Evolutionary conservation across 768 basidiomycete genomes (phyloP).

Genomic region (Auriscalpium microsporum): DNA sequence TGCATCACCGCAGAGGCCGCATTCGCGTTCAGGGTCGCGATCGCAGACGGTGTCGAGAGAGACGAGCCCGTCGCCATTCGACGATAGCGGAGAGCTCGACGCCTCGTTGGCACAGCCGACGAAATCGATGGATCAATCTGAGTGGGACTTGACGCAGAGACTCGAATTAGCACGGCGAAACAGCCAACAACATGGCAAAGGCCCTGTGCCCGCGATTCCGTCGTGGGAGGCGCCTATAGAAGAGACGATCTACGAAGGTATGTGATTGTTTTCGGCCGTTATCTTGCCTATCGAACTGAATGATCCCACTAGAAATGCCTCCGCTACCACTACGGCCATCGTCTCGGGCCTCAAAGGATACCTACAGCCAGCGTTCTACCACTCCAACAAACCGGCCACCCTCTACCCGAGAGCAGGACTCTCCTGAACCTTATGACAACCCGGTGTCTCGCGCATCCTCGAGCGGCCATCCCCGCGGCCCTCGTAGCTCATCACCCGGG

Average conservation of each 20-base stretch:
- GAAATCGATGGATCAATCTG: constrained; percentile 51
- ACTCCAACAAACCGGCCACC: constrained; percentile 34
- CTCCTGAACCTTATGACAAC: constrained; percentile 29
- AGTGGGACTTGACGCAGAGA: constrained; percentile 67
- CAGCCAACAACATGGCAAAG: constrained; percentile 60
- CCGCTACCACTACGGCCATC: constrained; percentile 45
- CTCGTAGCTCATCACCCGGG: constrained; percentile 66
- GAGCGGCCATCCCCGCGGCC: constrained; percentile 61
- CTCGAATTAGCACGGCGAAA: constrained; percentile 80
- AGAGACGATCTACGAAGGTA: constrained; percentile 76
- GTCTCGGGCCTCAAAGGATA: constrained; percentile 43
- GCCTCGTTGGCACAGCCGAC: constrained; percentile 23
- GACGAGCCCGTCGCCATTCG: constrained; percentile 32
- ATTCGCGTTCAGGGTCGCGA: constrained; percentile 13
- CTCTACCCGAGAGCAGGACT: constrained; percentile 27
- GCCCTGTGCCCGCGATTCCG: constrained; percentile 23
- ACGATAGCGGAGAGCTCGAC: constrained; percentile 38
- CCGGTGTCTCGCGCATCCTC: constrained; percentile 39
- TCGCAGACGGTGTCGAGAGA: constrained; percentile 41
- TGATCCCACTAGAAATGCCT: constrained; percentile 42
- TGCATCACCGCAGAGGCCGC: constrained; percentile 7
- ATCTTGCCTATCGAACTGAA: not conserved
- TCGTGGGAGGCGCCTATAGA: constrained; percentile 42
- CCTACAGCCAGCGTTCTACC: constrained; percentile 33
- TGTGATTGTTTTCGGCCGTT: constrained; percentile 12